These are phyloP conservation scores for Seiridium cupressi DNA, from an alignment of 2,329 filamentous ascomycete genomes.

Conservation along the genomic window DNA sequence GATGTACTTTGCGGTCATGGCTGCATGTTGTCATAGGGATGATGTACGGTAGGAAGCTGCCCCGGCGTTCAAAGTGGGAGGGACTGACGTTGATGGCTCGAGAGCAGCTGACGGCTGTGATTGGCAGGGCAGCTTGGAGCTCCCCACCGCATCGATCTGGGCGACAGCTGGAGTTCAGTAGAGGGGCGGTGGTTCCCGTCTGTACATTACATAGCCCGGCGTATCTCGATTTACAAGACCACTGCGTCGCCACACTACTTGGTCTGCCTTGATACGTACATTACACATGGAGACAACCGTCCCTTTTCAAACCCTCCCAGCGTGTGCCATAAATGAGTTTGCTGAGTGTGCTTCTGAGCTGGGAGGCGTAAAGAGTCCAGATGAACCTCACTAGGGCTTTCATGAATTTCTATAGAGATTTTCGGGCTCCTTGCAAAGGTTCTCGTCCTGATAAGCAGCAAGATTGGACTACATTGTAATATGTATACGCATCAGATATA, in stretches of 20 bases:
- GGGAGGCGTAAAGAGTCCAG: too few relatives aligned
- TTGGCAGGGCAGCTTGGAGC: neutral
- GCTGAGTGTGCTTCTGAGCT: too few relatives aligned
- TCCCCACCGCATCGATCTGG: neutral
- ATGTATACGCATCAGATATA: too few relatives aligned
- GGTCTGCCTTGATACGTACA: neutral
- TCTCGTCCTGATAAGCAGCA: too few relatives aligned
- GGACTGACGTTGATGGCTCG: constrained; percentile 4
- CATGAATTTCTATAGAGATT: too few relatives aligned
- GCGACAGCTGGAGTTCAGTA: neutral
- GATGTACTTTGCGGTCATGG: constrained; percentile 64
- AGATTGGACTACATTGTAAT: too few relatives aligned
- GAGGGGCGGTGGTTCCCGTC: neutral
- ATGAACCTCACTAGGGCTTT: too few relatives aligned
- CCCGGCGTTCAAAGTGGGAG: neutral
- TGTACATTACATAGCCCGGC: neutral
- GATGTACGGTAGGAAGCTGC: neutral
- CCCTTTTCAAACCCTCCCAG: neutral
- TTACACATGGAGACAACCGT: neutral
- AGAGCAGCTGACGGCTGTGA: neutral
- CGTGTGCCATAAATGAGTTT: too few relatives aligned
- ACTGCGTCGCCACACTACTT: neutral
- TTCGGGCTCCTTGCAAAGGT: too few relatives aligned
- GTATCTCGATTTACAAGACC: neutral
- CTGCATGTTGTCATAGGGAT: constrained; percentile 10